Percentiles rank a stretch among this genome's conserved stretches.
Evolutionary conservation across 495 filamentous ascomycete species (phyloP).

Genomic region (Hyaloscypha variabilis): DNA sequence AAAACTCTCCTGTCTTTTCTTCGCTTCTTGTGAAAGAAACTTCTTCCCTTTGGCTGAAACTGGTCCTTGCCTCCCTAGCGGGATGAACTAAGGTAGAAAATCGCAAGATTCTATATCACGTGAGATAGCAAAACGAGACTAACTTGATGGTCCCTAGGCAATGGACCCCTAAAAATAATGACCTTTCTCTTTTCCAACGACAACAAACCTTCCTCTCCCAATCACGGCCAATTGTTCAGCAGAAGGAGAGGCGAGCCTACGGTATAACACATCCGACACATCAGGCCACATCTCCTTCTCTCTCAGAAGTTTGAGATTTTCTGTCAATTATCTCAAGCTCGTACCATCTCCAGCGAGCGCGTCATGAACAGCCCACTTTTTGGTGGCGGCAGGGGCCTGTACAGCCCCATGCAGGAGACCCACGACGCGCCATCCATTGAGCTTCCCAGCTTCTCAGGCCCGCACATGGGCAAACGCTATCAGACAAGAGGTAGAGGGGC

Average conservation of each 20-base stretch:
- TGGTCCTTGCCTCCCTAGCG: not conserved
- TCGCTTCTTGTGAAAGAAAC: not conserved
- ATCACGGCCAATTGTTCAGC: too few species aligned
- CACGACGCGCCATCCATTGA: not conserved
- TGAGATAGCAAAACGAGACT: not conserved
- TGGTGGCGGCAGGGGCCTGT: slow-evolving; percentile 2
- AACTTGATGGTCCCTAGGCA: too few species aligned
- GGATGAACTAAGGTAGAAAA: not conserved
- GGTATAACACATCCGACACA: too few species aligned
- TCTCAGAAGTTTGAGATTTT: not conserved
- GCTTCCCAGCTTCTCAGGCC: not conserved
- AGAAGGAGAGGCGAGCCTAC: too few species aligned
- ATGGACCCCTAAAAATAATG: not conserved
- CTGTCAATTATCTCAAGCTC: not conserved
- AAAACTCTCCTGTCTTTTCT: not conserved
- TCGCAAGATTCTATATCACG: not conserved
- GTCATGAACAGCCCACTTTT: slow-evolving; percentile 13
- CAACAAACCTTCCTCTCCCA: not conserved
- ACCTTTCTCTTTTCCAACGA: not conserved
- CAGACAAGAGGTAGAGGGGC: not conserved
- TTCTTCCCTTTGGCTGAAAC: not conserved
- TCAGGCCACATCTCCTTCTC: not conserved
- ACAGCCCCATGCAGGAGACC: not conserved
- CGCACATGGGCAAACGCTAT: not conserved
- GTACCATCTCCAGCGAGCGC: not conserved